Evolutionary conservation across 495 filamentous ascomycete genomes (phyloP).

Genomic region (Penicillium psychrofluorescens): DNA sequence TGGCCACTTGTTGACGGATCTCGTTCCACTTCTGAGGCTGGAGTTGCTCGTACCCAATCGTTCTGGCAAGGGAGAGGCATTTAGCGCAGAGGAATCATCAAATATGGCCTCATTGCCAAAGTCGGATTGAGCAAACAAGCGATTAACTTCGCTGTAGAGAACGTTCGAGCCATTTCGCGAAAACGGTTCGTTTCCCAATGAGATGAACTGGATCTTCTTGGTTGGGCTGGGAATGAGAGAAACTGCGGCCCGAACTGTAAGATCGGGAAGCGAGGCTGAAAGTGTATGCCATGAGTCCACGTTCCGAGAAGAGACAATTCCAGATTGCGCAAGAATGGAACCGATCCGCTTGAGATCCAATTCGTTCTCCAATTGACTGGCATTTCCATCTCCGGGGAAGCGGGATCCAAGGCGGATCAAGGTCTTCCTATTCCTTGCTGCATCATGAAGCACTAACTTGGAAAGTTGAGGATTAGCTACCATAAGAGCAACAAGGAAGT

Average conservation of each 20-base stretch:
- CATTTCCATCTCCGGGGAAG: not conserved
- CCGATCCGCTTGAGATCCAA: conserved; percentile 31
- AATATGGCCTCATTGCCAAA: conserved; percentile 58
- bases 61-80: conserved; percentile 5
- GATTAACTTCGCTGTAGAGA: conserved; percentile 74
- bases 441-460: conserved; percentile 29
- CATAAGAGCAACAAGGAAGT: conserved; percentile 52
- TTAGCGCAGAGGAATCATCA: not conserved
- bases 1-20: conserved; percentile 75
- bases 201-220: conserved; percentile 72
- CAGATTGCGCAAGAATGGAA: conserved; percentile 57
- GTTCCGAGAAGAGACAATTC: conserved; percentile 45
- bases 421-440: conserved; percentile 21
- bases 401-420: conserved; percentile 16
- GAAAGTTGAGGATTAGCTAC: conserved; percentile 43
- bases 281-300: conserved; percentile 58
- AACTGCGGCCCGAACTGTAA: conserved; percentile 61
- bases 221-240: conserved; percentile 62
- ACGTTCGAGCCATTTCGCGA: conserved; percentile 49
- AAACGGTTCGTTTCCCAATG: conserved; percentile 57
- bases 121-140: conserved; percentile 64
- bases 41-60: conserved; percentile 46
- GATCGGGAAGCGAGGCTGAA: conserved; percentile 49
- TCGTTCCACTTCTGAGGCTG: conserved; percentile 50
- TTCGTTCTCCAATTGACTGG: not conserved